Evolutionary conservation across 768 basidiomycete genomes (phyloP).

Genomic region (Termitomyces sp.): DNA sequence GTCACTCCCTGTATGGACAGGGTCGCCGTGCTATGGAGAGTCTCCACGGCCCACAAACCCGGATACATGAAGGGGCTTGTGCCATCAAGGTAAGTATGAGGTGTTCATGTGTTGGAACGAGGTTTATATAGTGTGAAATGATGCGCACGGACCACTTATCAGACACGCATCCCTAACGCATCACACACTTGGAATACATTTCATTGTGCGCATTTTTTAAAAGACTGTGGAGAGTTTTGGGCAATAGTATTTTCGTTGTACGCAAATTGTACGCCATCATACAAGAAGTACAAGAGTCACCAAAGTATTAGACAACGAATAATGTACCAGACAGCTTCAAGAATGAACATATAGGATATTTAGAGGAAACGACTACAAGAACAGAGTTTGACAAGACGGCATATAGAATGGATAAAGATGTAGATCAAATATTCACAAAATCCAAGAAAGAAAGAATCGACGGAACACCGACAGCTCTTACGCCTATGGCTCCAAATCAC

Average conservation of each 20-base stretch:
- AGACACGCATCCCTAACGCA: neutral
- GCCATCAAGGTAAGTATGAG: slow-evolving; percentile 70
- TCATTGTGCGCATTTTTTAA: neutral
- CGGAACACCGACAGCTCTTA: neutral
- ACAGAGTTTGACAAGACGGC: neutral
- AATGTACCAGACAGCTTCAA: neutral
- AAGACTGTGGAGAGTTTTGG: too few relatives aligned
- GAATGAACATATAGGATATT: neutral
- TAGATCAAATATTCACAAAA: neutral
- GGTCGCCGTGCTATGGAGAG: slow-evolving; percentile 72
- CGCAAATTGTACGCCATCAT: neutral
- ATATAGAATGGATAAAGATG: slow-evolving; percentile 6
- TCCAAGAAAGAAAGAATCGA: neutral
- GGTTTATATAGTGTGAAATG: neutral
- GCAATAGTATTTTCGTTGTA: too few relatives aligned
- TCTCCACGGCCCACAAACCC: slow-evolving; percentile 57
- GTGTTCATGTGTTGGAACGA: slow-evolving; percentile 2
- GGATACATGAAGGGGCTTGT: slow-evolving; percentile 50
- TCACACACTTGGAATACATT: neutral
- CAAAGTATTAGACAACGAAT: neutral
- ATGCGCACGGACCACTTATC: slow-evolving; percentile 15
- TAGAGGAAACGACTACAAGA: neutral
- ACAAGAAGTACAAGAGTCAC: neutral
- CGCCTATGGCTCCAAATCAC: slow-evolving; percentile 44
- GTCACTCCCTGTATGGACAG: slow-evolving; percentile 60